These are phyloP conservation scores for Apiospora marii DNA, from an alignment of 2,329 filamentous ascomycete genomes.

Conservation along the genomic window DNA sequence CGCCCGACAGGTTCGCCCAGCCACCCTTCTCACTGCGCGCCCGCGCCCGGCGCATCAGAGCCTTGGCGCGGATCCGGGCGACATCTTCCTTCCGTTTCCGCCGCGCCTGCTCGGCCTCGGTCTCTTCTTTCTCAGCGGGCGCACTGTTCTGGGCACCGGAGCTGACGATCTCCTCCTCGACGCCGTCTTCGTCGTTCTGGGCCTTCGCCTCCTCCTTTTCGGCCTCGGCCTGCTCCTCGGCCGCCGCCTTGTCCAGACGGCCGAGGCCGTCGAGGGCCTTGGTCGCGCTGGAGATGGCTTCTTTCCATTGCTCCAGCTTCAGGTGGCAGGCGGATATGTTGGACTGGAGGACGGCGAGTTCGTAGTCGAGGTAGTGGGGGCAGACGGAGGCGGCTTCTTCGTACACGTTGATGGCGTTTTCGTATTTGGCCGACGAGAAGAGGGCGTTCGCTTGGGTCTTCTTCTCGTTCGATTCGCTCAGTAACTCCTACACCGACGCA, in stretches of 20 bases:
- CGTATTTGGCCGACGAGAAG: conserved; percentile 77
- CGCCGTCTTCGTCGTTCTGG: conserved; percentile 52
- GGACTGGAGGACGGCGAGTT: conserved; percentile 84
- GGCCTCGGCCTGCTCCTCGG: conserved; percentile 35
- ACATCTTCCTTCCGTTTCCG: conserved; percentile 66
- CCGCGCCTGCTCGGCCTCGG: conserved; percentile 38
- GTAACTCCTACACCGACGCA: conserved; percentile 59
- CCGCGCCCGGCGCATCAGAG: conserved; percentile 79
- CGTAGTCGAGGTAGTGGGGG: conserved; percentile 86
- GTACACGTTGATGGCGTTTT: conserved; percentile 83
- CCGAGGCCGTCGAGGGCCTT: conserved; percentile 77
- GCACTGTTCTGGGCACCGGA: conserved; percentile 62
- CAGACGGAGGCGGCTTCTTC: conserved; percentile 80
- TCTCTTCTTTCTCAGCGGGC: conserved; percentile 43
- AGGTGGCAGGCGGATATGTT: conserved; percentile 92
- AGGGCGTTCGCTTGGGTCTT: conserved; percentile 81
- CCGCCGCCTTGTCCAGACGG: conserved; percentile 55
- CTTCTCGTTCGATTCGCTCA: conserved; percentile 74
- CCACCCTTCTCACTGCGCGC: conserved; percentile 75
- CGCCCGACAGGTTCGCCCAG: conserved; percentile 82
- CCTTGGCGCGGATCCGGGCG: conserved; percentile 80
- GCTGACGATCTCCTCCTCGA: conserved; percentile 67
- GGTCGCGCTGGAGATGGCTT: conserved; percentile 77
- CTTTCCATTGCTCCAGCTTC: conserved; percentile 85
- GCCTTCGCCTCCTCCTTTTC: conserved; percentile 44